Conservation (phyloP, 345 rosid species). For the Sonneratia alba region DNA sequence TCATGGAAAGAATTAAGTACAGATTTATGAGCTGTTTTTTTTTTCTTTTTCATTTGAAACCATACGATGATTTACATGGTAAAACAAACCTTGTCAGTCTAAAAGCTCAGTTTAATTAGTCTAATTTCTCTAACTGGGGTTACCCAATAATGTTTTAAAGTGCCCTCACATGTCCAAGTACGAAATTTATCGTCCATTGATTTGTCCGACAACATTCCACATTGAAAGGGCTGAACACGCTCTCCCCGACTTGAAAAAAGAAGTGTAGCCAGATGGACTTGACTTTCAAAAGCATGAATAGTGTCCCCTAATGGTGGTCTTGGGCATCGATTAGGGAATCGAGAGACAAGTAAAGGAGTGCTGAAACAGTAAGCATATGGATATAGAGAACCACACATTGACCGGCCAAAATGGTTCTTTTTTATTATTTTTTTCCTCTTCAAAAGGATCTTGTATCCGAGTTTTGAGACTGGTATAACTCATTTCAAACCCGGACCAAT, state of each 20-base stretch:
- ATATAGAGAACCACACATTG: neutral
- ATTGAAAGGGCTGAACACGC: neutral
- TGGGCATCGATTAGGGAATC: neutral
- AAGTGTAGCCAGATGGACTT: neutral
- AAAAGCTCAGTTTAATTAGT: too few species aligned
- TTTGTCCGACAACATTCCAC: neutral
- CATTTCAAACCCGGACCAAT: too few species aligned
- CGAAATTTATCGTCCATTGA: neutral
- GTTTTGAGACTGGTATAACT: too few species aligned
- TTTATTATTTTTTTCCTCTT: neutral
- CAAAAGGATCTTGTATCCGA: neutral
- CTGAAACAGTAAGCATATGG: neutral
- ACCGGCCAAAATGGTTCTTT: too few species aligned
- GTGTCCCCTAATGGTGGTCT: neutral
- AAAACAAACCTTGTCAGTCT: too few species aligned
- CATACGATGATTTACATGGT: too few species aligned
- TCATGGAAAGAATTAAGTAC: too few species aligned
- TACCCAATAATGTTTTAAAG: neutral
- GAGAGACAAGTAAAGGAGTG: neutral
- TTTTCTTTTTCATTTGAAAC: too few species aligned
- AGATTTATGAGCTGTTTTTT: too few species aligned
- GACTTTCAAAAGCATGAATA: conserved; percentile 3
- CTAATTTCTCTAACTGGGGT: too few species aligned
- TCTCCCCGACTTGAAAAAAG: neutral
- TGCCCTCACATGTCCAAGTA: neutral